A percentile compares a stretch with the other conserved stretches of the same genome.
Evolutionary conservation across 768 basidiomycete species (phyloP).

Genomic region (Gloeopeniophorella convolvens): DNA sequence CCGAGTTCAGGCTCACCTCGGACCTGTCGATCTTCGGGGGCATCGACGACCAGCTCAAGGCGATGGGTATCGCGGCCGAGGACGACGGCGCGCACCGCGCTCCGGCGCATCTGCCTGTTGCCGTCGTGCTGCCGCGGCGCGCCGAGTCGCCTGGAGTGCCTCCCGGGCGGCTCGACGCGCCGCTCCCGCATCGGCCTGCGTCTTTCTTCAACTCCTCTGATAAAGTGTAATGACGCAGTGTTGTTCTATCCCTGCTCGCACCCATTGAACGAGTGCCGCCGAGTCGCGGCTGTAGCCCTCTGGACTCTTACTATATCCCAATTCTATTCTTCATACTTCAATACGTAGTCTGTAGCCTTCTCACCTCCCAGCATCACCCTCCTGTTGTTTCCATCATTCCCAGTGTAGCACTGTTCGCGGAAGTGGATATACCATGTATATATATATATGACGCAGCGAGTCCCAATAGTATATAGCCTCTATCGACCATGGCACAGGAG

Average conservation of each 20-base stretch:
- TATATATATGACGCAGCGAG: constrained; percentile 1
- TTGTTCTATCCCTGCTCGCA: too few relatives aligned
- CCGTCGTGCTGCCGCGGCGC: neutral
- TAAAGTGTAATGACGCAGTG: neutral
- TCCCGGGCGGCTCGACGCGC: neutral
- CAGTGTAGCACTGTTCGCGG: neutral
- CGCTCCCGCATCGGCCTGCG: constrained; percentile 9
- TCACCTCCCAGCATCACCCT: neutral
- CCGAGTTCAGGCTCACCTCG: constrained; percentile 7
- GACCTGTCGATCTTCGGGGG: constrained; percentile 3
- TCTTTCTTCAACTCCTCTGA: neutral
- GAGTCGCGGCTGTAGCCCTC: too few relatives aligned
- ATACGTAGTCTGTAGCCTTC: constrained; percentile 13
- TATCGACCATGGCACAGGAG: too few relatives aligned
- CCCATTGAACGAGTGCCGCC: too few relatives aligned
- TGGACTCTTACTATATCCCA: too few relatives aligned
- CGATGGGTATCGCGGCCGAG: neutral
- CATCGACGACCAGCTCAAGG: neutral
- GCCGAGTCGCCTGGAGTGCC: too few relatives aligned
- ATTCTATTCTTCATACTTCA: too few relatives aligned
- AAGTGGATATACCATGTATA: neutral
- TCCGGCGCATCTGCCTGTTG: neutral
- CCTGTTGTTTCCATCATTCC: neutral
- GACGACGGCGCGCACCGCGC: neutral
- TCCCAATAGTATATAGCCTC: too few relatives aligned